Percentiles rank a stretch among this genome's conserved stretches.
These are phyloP conservation scores for Juncus inflexus DNA, from an alignment of 176 grass and related monocot genomes.

Conservation along the genomic window DNA sequence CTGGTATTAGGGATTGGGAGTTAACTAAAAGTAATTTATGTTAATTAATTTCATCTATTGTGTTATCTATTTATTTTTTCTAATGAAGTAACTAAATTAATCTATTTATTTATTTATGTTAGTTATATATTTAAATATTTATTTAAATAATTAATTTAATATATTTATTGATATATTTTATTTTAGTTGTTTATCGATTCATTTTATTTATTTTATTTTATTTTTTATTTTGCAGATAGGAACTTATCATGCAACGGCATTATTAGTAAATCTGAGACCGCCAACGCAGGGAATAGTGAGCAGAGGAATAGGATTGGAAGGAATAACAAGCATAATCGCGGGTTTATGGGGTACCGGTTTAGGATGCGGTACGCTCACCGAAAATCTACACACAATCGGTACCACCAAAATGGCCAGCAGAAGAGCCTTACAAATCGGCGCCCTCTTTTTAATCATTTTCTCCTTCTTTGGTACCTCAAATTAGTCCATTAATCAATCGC, in stretches of 20 bases:
- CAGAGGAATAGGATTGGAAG: constrained; percentile 95
- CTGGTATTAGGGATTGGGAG: no score
- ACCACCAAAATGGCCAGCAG: constrained; percentile 73
- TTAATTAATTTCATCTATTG: no score
- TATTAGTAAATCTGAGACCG: constrained; percentile 80
- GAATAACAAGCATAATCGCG: constrained; percentile 76
- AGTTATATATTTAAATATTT: no score
- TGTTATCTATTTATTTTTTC: no score
- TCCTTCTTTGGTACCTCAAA: constrained; percentile 71
- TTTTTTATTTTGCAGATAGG: constrained; percentile 49
- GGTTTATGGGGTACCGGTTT: constrained; percentile 93
- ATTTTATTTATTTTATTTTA: constrained; percentile 22
- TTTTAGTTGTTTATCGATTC: neutral
- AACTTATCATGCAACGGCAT: constrained; percentile 77
- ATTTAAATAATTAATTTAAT: neutral
- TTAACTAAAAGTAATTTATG: no score
- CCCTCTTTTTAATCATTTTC: constrained; percentile 56
- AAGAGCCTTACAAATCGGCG: constrained; percentile 80
- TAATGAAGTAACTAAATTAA: no score
- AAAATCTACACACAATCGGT: constrained; percentile 93
- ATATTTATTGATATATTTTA: no score
- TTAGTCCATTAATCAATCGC: neutral
- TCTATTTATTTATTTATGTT: no score
- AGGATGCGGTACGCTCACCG: constrained; percentile 75
- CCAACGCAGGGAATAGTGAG: constrained; percentile 92